Evolutionary conservation across 768 basidiomycete genomes (phyloP).

Genomic region (Termitomyces sp.): DNA sequence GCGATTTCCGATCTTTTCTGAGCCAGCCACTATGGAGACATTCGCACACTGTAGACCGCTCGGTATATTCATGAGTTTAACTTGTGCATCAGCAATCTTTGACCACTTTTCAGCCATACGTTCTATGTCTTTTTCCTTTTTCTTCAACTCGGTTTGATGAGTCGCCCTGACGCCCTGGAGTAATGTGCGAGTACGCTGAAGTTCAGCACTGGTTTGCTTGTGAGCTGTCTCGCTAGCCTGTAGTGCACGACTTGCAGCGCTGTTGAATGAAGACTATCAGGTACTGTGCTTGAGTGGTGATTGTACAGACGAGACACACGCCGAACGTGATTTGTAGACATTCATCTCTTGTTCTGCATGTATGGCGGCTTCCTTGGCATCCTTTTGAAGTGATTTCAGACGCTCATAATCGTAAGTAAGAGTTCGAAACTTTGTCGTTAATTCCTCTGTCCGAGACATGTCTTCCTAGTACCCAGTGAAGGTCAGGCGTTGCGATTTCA

Average conservation of each 20-base stretch:
- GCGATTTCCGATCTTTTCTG: slow-evolving; percentile 42
- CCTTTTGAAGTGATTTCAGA: slow-evolving; percentile 56
- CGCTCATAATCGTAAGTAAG: slow-evolving; percentile 80
- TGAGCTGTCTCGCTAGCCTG: slow-evolving; percentile 59
- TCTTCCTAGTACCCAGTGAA: slow-evolving; percentile 41
- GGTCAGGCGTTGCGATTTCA: background rate
- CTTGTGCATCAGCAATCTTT: slow-evolving; percentile 64
- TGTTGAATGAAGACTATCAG: slow-evolving; percentile 15
- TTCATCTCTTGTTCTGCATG: slow-evolving; percentile 78
- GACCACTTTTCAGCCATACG: slow-evolving; percentile 70
- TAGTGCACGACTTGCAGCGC: slow-evolving; percentile 47
- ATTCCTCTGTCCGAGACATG: slow-evolving; percentile 72
- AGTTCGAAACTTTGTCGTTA: slow-evolving; percentile 70
- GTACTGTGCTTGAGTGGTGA: background rate
- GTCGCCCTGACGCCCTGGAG: slow-evolving; percentile 66
- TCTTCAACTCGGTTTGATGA: slow-evolving; percentile 69
- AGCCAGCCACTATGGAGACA: slow-evolving; percentile 38
- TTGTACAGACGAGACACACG: slow-evolving; percentile 40
- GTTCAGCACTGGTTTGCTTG: slow-evolving; percentile 64
- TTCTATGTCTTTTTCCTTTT: slow-evolving; percentile 77
- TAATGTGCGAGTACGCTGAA: slow-evolving; percentile 65
- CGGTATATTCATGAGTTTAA: slow-evolving; percentile 42
- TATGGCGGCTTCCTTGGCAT: slow-evolving; percentile 54
- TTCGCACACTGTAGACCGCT: slow-evolving; percentile 56
- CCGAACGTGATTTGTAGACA: slow-evolving; percentile 63